phyloP scores from a whole-genome alignment of 2,329 filamentous ascomycete species.

The Cryphonectria radicalis region DNA sequence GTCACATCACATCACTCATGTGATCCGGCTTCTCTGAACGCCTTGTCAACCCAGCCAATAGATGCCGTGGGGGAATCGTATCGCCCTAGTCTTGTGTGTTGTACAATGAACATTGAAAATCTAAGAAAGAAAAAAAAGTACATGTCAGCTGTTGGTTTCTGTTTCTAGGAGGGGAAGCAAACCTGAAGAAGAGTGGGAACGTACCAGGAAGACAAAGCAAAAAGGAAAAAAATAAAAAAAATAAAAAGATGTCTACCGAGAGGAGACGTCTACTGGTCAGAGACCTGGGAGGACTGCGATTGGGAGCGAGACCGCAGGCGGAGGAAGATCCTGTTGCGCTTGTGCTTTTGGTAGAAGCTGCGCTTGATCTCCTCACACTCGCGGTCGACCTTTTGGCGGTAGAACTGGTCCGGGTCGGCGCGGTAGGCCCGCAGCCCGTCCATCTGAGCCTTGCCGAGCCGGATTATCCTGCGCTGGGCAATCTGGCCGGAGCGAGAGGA shows the following conservation, averaged over 20 bases:
- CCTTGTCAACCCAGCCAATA: not conserved
- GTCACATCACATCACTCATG: not conserved
- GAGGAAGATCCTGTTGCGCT: not conserved
- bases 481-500: not conserved
- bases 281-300: not conserved
- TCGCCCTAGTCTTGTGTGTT: not conserved
- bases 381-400: constrained; percentile 1
- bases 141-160: not conserved
- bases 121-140: not conserved
- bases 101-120: not conserved
- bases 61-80: not conserved
- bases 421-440: not conserved
- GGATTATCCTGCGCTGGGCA: not conserved
- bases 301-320: not conserved
- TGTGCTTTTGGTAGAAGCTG: not conserved
- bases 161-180: not conserved
- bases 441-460: not conserved
- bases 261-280: not conserved
- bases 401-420: not conserved
- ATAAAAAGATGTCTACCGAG: not conserved
- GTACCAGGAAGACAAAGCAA: not conserved
- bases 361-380: not conserved
- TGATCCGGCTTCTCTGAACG: not conserved
- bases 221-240: not conserved
- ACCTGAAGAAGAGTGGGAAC: not conserved